phyloP scores from a whole-genome alignment of 2,329 filamentous ascomycete genomes.

The Trichophyton rubrum region DNA sequence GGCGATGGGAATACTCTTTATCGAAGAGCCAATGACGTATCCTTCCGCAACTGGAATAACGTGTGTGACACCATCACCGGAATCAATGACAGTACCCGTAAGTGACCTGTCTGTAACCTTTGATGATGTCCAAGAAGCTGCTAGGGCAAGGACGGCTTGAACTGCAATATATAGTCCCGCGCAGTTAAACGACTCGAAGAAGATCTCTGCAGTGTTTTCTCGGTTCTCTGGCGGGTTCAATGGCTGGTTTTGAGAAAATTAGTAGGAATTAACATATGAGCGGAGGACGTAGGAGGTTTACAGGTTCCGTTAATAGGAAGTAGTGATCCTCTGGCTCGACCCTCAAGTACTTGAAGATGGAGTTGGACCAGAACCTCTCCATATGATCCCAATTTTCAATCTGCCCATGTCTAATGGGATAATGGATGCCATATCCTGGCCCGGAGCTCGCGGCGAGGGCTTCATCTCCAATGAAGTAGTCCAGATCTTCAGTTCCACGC shows the following conservation, averaged over 20 bases:
- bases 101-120: slow-evolving; percentile 94
- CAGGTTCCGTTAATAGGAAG: slow-evolving; percentile 93
- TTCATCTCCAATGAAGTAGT: slow-evolving; percentile 98
- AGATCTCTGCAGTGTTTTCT: slow-evolving; percentile 98
- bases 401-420: slow-evolving; percentile 94
- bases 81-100: slow-evolving; percentile 96
- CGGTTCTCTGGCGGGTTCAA: slow-evolving; percentile 97
- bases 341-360: slow-evolving; percentile 97
- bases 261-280: background rate
- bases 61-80: slow-evolving; percentile 96
- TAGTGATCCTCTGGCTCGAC: slow-evolving; percentile 98
- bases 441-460: slow-evolving; percentile 72
- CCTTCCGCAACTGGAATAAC: slow-evolving; percentile 97
- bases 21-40: slow-evolving; percentile 96
- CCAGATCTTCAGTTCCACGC: slow-evolving; percentile 90
- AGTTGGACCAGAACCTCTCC: slow-evolving; percentile 99
- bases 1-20: slow-evolving; percentile 97
- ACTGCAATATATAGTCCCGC: slow-evolving; percentile 98
- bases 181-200: slow-evolving; percentile 99
- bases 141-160: slow-evolving; percentile 88
- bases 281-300: slow-evolving; percentile 35
- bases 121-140: slow-evolving; percentile 95
- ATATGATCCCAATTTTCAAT: slow-evolving; percentile 99
- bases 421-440: slow-evolving; percentile 90
- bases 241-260: slow-evolving; percentile 45